Evolutionary conservation across 306 rosid species (phyloP).

Genomic region (Castanea sativa): DNA sequence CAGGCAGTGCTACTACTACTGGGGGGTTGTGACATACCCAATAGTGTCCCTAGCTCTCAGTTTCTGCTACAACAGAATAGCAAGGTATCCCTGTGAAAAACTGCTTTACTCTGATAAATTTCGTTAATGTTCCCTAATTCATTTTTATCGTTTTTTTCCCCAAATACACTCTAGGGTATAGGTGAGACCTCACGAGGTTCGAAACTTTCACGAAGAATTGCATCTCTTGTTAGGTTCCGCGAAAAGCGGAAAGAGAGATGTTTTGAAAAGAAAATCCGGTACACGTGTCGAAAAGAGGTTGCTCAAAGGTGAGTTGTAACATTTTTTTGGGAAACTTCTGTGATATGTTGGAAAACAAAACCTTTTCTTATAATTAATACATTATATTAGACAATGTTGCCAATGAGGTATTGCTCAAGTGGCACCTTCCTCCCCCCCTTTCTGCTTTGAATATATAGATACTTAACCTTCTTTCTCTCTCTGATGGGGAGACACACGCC

Average conservation of each 20-base stretch:
- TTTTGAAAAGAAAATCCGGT: constrained; percentile 75
- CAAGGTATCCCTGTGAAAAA: constrained; percentile 40
- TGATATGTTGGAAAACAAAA: neutral
- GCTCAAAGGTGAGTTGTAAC: constrained; percentile 60
- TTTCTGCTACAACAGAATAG: constrained; percentile 33
- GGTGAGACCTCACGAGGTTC: constrained; percentile 50
- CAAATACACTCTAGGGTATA: constrained; percentile 36
- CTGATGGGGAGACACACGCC: neutral
- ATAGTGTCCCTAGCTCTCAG: constrained; percentile 29
- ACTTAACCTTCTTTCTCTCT: neutral
- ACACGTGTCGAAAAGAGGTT: constrained; percentile 70
- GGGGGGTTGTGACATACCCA: constrained; percentile 52
- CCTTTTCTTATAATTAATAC: neutral
- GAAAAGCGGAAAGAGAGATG: constrained; percentile 79
- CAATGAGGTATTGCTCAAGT: too few relatives aligned
- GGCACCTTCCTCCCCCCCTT: too few relatives aligned
- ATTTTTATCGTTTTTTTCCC: neutral
- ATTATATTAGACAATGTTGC: neutral
- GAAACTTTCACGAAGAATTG: constrained; percentile 62
- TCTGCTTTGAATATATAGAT: too few relatives aligned
- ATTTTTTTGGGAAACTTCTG: neutral
- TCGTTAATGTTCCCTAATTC: neutral
- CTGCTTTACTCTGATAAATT: neutral
- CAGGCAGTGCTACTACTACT: constrained; percentile 72
- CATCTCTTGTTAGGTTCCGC: constrained; percentile 79